Evolutionary conservation across 306 rosid species (phyloP), one percentile per base, ranked within the genome.

Genomic region (Abrus pulchellus): DNA sequence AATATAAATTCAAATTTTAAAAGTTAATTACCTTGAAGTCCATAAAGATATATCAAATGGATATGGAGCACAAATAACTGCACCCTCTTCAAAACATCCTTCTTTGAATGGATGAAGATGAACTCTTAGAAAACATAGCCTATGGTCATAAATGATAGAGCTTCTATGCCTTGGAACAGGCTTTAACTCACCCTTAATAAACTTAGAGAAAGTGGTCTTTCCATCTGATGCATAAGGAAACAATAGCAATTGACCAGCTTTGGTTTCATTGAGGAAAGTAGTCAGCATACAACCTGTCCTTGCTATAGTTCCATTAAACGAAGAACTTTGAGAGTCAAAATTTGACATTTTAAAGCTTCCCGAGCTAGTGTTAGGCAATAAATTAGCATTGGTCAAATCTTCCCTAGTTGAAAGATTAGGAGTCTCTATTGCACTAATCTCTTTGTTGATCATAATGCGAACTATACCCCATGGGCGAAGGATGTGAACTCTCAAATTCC

Each of bases 71-170:
- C 97, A 94, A 69, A 94, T 70, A 73, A 91, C 90, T 11, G 97
- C 95, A 72, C 97, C 99, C 76, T 94, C 97, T 80, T 94, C 97
- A 12, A 92, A 89, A 72, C 78, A 75, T 28, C 99, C 98, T 89
- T 91, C 88, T 85, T 91, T 89, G 84, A 76, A 86, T 62, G 97
- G 94, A 41, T 41, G 85, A 29, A 94, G 94, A 86, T 63, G 83
- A 83, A 94, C 89, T 82, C 99, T 88, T 7, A 94, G 63, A 82
- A 91, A 91, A 78, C 94, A 91, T 49, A 83, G 65, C 79, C 83
- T 91, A 59, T 66, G 75, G 49, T 88, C 86, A 88, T 67, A 11
- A 69, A 65, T 65, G 52, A 63, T 59, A 45, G 78, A 32, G 48
- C 59, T 55, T 66, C 69, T 72, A 62, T 50, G 73, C n/a, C 81